Conservation (phyloP, 2,329 filamentous ascomycete genomes). For the Chaetomium sp. region DNA sequence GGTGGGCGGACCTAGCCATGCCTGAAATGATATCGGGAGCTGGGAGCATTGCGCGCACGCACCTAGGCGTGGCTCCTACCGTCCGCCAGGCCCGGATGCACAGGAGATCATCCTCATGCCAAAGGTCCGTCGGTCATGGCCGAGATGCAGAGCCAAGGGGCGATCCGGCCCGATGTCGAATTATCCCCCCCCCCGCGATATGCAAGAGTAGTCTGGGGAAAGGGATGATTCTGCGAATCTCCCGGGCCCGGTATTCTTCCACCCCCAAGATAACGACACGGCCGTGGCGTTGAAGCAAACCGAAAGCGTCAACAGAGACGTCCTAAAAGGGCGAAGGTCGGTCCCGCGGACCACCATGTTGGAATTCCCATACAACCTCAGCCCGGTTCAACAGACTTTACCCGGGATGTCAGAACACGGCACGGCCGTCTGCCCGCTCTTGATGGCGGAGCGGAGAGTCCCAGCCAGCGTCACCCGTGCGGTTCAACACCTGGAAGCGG, state of each 20-base stretch:
- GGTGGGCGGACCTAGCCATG: not conserved
- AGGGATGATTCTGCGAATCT: conserved; percentile 3
- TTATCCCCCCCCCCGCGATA: conserved; percentile 19
- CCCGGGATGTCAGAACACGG: conserved; percentile 33
- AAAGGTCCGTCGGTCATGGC: conserved; percentile 28
- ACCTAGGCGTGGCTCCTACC: conserved; percentile 2
- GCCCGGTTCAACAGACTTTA: conserved; percentile 34
- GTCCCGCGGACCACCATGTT: conserved; percentile 31
- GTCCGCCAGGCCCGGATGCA: conserved; percentile 7
- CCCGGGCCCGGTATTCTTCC: conserved; percentile 7
- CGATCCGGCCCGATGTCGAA: conserved; percentile 30
- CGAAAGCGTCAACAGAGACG: conserved; percentile 17
- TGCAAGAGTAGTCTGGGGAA: not conserved
- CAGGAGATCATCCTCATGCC: conserved; percentile 22
- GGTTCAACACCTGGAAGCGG: conserved; percentile 8
- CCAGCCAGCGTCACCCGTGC: conserved; percentile 10
- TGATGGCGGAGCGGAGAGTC: conserved; percentile 10
- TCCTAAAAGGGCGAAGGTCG: conserved; percentile 13
- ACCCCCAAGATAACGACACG: conserved; percentile 11
- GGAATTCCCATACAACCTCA: conserved; percentile 31
- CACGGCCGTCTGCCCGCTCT: conserved; percentile 29
- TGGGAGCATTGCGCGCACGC: conserved; percentile 10
- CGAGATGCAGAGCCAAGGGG: conserved; percentile 22
- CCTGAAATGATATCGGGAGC: not conserved
- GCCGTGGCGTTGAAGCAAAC: conserved; percentile 10